Percentiles rank a stretch among this genome's conserved stretches.
phyloP scores from a whole-genome alignment of 352 stramenopile genomes.

The Globisporangium sylvaticum region DNA sequence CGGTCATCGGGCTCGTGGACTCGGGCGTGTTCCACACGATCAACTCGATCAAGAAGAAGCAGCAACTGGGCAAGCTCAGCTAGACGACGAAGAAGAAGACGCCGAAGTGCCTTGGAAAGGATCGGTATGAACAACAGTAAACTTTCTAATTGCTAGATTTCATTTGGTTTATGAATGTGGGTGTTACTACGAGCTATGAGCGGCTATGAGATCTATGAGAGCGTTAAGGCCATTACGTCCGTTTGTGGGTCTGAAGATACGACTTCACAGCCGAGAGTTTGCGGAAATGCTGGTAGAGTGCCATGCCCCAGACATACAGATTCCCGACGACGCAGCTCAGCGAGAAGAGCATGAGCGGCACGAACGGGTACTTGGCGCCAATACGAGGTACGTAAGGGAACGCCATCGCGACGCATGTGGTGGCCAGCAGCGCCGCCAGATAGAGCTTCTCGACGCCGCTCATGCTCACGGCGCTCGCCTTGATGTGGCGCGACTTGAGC shows the following conservation, averaged over 20 bases:
- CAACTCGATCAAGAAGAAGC: conserved; percentile 85
- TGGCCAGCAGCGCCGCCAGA: conserved; percentile 31
- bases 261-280: conserved; percentile 71
- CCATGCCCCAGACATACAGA: conserved; percentile 70
- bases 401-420: conserved; percentile 32
- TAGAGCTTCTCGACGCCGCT: conserved; percentile 55
- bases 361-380: conserved; percentile 52
- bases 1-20: conserved; percentile 80
- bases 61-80: conserved; percentile 71
- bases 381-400: conserved; percentile 58
- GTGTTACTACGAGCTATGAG: not conserved
- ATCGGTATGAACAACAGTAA: not conserved
- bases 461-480: conserved; percentile 53
- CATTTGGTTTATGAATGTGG: not conserved
- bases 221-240: not conserved
- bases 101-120: not conserved
- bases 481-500: conserved; percentile 66
- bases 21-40: conserved; percentile 75
- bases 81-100: conserved; percentile 1
- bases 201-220: not conserved
- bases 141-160: conserved; percentile 9
- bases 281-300: conserved; percentile 55
- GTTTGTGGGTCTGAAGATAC: conserved; percentile 35
- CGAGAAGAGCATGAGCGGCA: conserved; percentile 80
- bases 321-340: conserved; percentile 70